These are phyloP conservation scores for Rhizoclosmatium globosum DNA, from an alignment of 192 early-diverging fungal species.

Conservation along the genomic window DNA sequence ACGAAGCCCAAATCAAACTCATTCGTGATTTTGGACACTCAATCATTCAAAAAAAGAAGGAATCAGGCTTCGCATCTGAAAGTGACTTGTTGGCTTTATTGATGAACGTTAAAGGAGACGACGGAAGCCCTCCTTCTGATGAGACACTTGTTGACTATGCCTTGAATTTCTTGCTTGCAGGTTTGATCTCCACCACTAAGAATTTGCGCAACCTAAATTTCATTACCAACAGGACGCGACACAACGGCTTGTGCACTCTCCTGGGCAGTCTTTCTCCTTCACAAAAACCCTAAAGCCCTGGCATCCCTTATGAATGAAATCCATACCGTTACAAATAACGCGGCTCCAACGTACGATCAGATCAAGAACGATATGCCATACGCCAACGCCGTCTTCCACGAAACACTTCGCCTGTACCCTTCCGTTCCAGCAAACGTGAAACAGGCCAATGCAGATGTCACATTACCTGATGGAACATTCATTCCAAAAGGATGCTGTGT, in stretches of 20 bases:
- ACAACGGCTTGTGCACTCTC: constrained; percentile 64
- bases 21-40: constrained; percentile 38
- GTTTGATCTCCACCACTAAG: no score
- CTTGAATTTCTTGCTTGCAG: no score
- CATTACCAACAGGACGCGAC: constrained; percentile 48
- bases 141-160: constrained; percentile 47
- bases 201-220: background rate
- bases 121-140: constrained; percentile 39
- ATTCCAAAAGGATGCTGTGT: constrained; percentile 61
- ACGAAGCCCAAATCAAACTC: constrained; percentile 19
- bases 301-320: constrained; percentile 45
- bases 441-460: constrained; percentile 61
- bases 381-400: no score
- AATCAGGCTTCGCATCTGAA: background rate
- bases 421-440: constrained; percentile 70
- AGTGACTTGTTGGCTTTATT: constrained; percentile 50
- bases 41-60: constrained; percentile 34
- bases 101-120: constrained; percentile 37
- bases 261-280: constrained; percentile 61
- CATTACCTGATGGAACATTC: constrained; percentile 66
- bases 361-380: constrained; percentile 54
- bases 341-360: constrained; percentile 51
- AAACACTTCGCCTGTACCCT: no score
- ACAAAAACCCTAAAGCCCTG: constrained; percentile 45
- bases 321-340: constrained; percentile 1